A percentile compares a stretch with the other conserved stretches of the same genome.
These are phyloP conservation scores for Taiozyma sp. DNA, from an alignment of 1,139 yeast species.

Conservation along the genomic window DNA sequence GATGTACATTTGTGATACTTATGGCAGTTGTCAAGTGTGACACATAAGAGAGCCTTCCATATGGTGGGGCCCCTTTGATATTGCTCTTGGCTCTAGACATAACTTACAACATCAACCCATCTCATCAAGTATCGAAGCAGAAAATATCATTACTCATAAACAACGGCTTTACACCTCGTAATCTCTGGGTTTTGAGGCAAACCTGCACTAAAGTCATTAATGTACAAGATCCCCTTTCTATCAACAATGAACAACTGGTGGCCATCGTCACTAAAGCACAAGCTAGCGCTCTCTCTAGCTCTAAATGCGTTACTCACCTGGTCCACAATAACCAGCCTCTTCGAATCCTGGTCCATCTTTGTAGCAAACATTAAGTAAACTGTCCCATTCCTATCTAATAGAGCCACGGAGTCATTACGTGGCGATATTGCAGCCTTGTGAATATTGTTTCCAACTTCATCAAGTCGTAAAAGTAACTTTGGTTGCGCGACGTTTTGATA, in stretches of 20 bases:
- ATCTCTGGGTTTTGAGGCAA: conserved; percentile 26
- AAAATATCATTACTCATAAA: not conserved
- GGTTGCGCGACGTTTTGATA: conserved; percentile 48
- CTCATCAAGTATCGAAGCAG: not conserved
- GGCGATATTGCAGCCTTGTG: conserved; percentile 78
- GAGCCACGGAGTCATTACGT: conserved; percentile 80
- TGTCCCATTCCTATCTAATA: conserved; percentile 72
- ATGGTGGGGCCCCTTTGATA: no score
- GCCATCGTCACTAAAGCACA: conserved; percentile 75
- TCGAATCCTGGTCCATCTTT: conserved; percentile 42
- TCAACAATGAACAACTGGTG: conserved; percentile 74
- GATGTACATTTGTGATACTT: no score
- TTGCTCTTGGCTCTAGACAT: no score
- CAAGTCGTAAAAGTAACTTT: conserved; percentile 50
- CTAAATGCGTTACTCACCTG: conserved; percentile 74
- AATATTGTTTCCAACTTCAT: conserved; percentile 78
- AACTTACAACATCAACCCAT: no score
- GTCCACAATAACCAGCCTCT: conserved; percentile 66
- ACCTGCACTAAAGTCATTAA: conserved; percentile 88
- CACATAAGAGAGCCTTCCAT: no score
- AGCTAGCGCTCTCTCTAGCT: conserved; percentile 67
- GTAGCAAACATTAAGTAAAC: conserved; percentile 70
- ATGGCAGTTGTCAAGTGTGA: no score
- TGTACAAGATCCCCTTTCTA: conserved; percentile 70
- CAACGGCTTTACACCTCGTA: conserved; percentile 18